Conservation (phyloP, 768 basidiomycete species). For the Exidia glandulosa region DNA sequence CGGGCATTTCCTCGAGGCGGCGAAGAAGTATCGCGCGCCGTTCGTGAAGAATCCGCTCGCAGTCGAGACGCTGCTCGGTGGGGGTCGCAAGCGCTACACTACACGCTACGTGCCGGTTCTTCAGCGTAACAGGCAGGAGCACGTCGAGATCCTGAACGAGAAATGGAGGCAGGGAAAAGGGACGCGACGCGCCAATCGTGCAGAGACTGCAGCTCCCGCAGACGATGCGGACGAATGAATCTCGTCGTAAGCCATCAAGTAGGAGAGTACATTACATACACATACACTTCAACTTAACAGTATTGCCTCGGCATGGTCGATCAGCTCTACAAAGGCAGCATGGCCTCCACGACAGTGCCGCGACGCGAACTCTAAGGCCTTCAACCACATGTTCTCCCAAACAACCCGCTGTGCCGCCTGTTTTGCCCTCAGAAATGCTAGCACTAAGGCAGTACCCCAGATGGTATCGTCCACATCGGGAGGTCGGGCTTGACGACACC, state of each 20-base stretch:
- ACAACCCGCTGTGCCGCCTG: neutral
- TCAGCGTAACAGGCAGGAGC: slow-evolving; percentile 53
- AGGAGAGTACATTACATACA: too few species aligned
- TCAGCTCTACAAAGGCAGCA: neutral
- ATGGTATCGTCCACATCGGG: neutral
- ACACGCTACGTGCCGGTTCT: slow-evolving; percentile 60
- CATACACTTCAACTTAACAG: too few species aligned
- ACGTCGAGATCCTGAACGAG: slow-evolving; percentile 63
- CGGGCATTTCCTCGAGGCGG: slow-evolving; percentile 52
- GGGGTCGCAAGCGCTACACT: slow-evolving; percentile 50
- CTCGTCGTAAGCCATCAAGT: too few species aligned
- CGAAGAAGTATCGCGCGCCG: slow-evolving; percentile 36
- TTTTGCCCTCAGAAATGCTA: neutral
- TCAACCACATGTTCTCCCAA: neutral
- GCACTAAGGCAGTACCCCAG: neutral
- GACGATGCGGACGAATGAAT: neutral
- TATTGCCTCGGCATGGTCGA: neutral
- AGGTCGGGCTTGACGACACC: neutral
- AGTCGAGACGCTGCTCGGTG: slow-evolving; percentile 57
- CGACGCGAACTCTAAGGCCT: neutral
- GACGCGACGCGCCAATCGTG: neutral
- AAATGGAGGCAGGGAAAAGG: slow-evolving; percentile 55
- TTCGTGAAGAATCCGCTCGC: slow-evolving; percentile 26
- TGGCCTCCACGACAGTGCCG: neutral
- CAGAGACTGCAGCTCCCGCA: slow-evolving; percentile 1